phyloP scores from a whole-genome alignment of 495 filamentous ascomycete species.

The Tuber magnatum region DNA sequence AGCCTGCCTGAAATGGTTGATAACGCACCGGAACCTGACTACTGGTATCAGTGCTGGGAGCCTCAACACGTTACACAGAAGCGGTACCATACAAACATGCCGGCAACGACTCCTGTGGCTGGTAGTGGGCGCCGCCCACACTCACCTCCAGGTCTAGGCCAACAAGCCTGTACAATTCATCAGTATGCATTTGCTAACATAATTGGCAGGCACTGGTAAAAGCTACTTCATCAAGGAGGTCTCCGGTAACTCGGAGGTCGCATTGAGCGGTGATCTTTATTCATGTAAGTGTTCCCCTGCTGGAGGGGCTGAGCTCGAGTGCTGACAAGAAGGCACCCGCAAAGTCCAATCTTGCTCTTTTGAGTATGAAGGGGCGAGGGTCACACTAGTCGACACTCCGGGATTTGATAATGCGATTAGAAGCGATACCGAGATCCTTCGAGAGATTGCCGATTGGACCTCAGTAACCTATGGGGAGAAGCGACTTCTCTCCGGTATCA shows the following conservation, averaged over 20 bases:
- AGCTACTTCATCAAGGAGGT: constrained; percentile 43
- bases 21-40: too few species aligned
- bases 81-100: not conserved
- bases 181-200: not conserved
- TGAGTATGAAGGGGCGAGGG: constrained; percentile 17
- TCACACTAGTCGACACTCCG: constrained; percentile 48
- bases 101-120: not conserved
- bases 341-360: constrained; percentile 15
- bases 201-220: constrained; percentile 42
- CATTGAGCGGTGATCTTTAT: constrained; percentile 29
- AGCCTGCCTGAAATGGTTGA: too few species aligned
- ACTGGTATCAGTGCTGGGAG: too few species aligned
- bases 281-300: constrained; percentile 16
- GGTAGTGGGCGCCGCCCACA: too few species aligned
- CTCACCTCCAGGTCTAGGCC: not conserved
- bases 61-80: too few species aligned
- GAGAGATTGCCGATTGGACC: constrained; percentile 16
- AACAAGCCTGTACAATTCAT: not conserved
- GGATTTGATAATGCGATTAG: constrained; percentile 49
- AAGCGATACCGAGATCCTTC: constrained; percentile 44
- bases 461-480: constrained; percentile 32
- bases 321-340: constrained; percentile 23
- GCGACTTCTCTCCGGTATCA: constrained; percentile 40
- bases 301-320: not conserved
- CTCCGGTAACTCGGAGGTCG: constrained; percentile 21